Evolutionary conservation across 257 asterid species (phyloP).

Genomic region (Coffea eugenioides): DNA sequence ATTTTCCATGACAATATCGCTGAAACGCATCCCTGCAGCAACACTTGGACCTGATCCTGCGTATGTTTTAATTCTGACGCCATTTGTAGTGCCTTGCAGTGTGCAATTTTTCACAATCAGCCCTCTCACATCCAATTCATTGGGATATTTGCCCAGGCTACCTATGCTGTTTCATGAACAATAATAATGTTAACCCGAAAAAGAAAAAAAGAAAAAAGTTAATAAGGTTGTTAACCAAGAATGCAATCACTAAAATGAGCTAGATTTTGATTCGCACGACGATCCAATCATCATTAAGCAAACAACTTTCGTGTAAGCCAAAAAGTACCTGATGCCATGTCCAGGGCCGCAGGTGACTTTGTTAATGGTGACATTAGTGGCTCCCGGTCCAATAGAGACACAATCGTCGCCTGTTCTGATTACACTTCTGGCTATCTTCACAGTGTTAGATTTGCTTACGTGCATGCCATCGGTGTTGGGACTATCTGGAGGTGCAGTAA

Average conservation of each 20-base stretch:
- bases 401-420: slow-evolving; percentile 67
- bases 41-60: slow-evolving; percentile 42
- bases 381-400: slow-evolving; percentile 59
- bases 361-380: slow-evolving; percentile 46
- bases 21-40: slow-evolving; percentile 48
- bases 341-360: slow-evolving; percentile 63
- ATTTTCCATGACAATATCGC: slow-evolving; percentile 43
- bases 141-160: slow-evolving; percentile 51
- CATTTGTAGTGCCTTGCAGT: slow-evolving; percentile 53
- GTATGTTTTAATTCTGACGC: slow-evolving; percentile 61
- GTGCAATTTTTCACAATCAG: slow-evolving; percentile 55
- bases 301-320: not conserved
- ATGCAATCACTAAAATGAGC: not conserved
- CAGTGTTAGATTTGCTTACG: slow-evolving; percentile 43
- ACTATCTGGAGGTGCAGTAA: slow-evolving; percentile 41
- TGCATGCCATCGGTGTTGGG: slow-evolving; percentile 74
- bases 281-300: not conserved
- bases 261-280: not conserved
- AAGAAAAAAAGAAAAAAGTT: not conserved
- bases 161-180: slow-evolving; percentile 40
- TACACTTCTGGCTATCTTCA: slow-evolving; percentile 36
- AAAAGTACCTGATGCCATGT: slow-evolving; percentile 59
- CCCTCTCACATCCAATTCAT: slow-evolving; percentile 53
- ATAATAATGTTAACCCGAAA: not conserved
- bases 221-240: not conserved